Base-by-base conservation (phyloP, 2,329 filamentous ascomycete species). In the Ceratocystis alfenasii region DNA sequence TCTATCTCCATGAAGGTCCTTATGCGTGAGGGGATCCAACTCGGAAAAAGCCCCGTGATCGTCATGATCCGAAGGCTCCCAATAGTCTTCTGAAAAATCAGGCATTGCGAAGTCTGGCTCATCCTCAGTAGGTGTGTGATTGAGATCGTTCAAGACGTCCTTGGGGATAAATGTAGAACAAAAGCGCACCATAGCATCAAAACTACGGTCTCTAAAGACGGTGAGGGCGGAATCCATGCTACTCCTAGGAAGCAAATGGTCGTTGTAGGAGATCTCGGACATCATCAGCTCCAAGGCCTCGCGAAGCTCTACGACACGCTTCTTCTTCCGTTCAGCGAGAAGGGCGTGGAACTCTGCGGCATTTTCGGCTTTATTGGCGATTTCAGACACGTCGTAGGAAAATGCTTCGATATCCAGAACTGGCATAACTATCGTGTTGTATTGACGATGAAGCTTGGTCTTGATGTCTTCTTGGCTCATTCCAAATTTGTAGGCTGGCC, bases 161-260 rank as follows among this genome's bases (percentile, higher is more conserved):
- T 62, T 41, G 15, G 59, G 33, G 5, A 62, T 22, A 20, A 62
- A 62, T 15, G 33, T 62, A 41, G 59, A 41, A 12, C 33, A 62
- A 17, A 62, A 45, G 3, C 59, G 59, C 17, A 62, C 30, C 33
- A 62, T 44, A n/a, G 59, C 41, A 62, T 62, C 59, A 44, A 36
- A 62, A 20, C 59, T 62, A 20, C 41, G 59, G n/a, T 62, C 41
- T 10, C 59, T 30, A 45, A 62, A 62, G 28, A 45, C 41, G 22
- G n/a, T 62, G 30, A 62, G 33, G 22, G 59, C 59, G 15, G 59
- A 44, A 22, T 62, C 59, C 59, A 36, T 41, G 59, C 41, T 62
- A 20, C 41, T 44, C 15, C 41, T 20, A 3, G 20, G 59, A 41
- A 62, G 59, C 7, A 44, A 17, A n/a, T 44, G 33, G 36, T 44